These are phyloP conservation scores for Irpex rosettiformis DNA, from an alignment of 1,284 basidiomycete genomes.

Conservation along the genomic window DNA sequence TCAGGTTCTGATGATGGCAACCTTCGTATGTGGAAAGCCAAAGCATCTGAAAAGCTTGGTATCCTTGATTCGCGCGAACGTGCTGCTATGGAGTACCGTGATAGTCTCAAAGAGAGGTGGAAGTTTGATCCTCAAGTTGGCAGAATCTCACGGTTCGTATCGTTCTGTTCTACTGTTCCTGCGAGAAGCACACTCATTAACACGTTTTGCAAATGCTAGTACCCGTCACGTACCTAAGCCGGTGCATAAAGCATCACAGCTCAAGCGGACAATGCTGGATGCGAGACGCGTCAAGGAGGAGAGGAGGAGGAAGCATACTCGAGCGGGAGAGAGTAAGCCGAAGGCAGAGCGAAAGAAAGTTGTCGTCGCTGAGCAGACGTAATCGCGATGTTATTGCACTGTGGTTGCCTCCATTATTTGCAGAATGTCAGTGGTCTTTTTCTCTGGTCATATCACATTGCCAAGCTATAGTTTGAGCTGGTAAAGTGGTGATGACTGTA, in stretches of 20 bases:
- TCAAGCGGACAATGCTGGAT: slow-evolving; percentile 94
- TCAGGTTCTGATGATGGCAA: slow-evolving; percentile 98
- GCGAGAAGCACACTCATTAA: slow-evolving; percentile 2
- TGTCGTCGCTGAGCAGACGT: slow-evolving; percentile 77
- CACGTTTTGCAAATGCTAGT: slow-evolving; percentile 35
- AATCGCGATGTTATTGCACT: too few species aligned
- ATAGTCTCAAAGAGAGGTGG: slow-evolving; percentile 89
- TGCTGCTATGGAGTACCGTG: slow-evolving; percentile 90
- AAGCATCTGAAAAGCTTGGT: slow-evolving; percentile 91
- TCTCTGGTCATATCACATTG: too few species aligned
- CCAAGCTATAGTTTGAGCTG: too few species aligned
- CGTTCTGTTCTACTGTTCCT: neutral
- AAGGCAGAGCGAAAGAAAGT: slow-evolving; percentile 89
- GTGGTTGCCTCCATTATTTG: too few species aligned
- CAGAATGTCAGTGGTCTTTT: too few species aligned
- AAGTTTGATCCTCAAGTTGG: slow-evolving; percentile 80
- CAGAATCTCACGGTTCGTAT: slow-evolving; percentile 72
- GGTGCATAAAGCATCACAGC: slow-evolving; percentile 82
- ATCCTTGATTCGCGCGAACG: slow-evolving; percentile 90
- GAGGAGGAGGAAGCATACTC: slow-evolving; percentile 82
- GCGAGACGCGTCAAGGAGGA: slow-evolving; percentile 92
- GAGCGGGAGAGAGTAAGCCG: slow-evolving; percentile 84
- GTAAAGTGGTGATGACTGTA: too few species aligned
- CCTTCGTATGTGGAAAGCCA: slow-evolving; percentile 94
- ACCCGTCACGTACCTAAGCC: slow-evolving; percentile 87